Percentiles rank a stretch among this genome's conserved stretches.
These are phyloP conservation scores for Aphanomyces stellatus DNA, from an alignment of 352 stramenopile genomes.

Conservation along the genomic window DNA sequence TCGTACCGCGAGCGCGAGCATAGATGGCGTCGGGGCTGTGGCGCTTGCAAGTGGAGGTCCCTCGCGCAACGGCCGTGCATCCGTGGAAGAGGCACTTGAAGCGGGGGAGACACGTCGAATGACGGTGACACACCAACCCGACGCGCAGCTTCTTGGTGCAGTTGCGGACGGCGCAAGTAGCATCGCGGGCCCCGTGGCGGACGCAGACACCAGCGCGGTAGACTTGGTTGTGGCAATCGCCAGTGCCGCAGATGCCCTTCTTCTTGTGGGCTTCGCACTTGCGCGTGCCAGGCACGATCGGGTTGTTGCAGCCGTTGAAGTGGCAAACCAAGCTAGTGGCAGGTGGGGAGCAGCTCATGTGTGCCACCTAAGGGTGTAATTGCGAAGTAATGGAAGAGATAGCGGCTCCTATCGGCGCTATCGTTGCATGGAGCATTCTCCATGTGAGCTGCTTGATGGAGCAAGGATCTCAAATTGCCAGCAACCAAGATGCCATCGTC, in stretches of 20 bases:
- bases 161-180: neutral
- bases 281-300: neutral
- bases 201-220: constrained; percentile 2
- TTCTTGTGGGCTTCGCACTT: neutral
- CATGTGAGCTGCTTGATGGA: too few relatives aligned
- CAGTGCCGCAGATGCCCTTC: neutral
- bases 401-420: too few relatives aligned
- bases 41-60: neutral
- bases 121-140: neutral
- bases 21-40: too few relatives aligned
- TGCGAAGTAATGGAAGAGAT: too few relatives aligned
- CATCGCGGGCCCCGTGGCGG: constrained; percentile 2
- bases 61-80: neutral
- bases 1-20: too few relatives aligned
- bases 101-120: neutral
- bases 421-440: too few relatives aligned
- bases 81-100: neutral
- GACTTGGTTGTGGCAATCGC: constrained; percentile 1
- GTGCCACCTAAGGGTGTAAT: too few relatives aligned
- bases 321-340: too few relatives aligned
- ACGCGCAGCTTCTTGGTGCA: neutral
- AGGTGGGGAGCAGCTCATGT: too few relatives aligned
- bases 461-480: too few relatives aligned
- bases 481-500: too few relatives aligned
- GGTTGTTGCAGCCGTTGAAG: constrained; percentile 1